Evolutionary conservation across 2,329 filamentous ascomycete species (phyloP).

Genomic region (Diaporthe sp.): DNA sequence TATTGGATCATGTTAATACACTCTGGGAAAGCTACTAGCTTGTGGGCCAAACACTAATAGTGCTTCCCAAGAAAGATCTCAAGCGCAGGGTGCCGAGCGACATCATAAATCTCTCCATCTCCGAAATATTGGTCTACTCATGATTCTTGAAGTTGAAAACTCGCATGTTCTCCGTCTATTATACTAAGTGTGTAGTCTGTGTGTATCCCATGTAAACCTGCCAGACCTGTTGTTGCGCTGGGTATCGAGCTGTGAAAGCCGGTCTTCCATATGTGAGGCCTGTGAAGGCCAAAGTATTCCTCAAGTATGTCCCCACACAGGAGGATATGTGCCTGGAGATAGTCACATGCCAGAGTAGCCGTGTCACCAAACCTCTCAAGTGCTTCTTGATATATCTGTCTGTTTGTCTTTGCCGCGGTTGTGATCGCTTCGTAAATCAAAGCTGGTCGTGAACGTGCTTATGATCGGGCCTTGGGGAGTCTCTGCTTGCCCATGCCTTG

Average conservation of each 20-base stretch:
- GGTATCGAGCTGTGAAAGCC: conserved; percentile 7
- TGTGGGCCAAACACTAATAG: not conserved
- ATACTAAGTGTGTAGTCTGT: conserved; percentile 12
- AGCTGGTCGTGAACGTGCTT: not conserved
- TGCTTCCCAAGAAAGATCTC: not conserved
- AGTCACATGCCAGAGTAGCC: not conserved
- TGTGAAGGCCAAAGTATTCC: not conserved
- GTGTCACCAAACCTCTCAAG: not conserved
- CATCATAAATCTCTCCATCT: too few relatives aligned
- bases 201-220: not conserved
- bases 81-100: too few relatives aligned
- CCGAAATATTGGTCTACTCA: not conserved
- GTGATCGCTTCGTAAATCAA: not conserved
- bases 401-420: not conserved
- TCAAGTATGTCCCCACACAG: not conserved
- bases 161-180: conserved; percentile 7
- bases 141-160: not conserved
- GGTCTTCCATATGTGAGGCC: not conserved
- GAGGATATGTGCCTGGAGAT: not conserved
- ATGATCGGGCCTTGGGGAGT: conserved; percentile 6
- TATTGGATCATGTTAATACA: not conserved
- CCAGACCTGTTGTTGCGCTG: not conserved
- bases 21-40: not conserved
- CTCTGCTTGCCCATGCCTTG: conserved; percentile 28
- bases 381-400: not conserved